phyloP scores from a whole-genome alignment of 177 flowering plant genomes.

The Vitis hybrid region DNA sequence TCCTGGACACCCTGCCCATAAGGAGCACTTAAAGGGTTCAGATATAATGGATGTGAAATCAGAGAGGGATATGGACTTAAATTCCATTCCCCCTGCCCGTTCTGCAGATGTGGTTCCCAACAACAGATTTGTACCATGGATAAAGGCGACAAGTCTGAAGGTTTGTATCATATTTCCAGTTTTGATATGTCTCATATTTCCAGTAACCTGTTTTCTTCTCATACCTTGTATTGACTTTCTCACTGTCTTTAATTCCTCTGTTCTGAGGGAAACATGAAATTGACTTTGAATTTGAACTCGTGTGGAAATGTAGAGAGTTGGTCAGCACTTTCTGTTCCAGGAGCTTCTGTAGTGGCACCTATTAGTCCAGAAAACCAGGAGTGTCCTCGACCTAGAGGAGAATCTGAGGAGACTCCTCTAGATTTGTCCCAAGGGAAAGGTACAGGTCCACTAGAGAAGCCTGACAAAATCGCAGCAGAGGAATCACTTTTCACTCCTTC shows the following conservation, averaged over 20 bases:
- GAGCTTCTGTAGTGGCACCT: conserved; percentile 32
- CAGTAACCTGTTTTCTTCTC: not conserved
- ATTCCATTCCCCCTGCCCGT: conserved; percentile 1
- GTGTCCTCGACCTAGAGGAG: conserved; percentile 35
- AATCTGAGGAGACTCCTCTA: conserved; percentile 27
- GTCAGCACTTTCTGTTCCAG: conserved; percentile 1
- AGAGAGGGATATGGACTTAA: conserved; percentile 26
- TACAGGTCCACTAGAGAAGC: conserved; percentile 11
- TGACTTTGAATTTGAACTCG: conserved; percentile 14
- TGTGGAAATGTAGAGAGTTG: conserved; percentile 12
- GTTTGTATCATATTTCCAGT: not conserved
- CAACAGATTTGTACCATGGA: not conserved
- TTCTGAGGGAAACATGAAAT: too few species aligned
- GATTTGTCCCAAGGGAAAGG: conserved; percentile 16
- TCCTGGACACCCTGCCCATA: conserved; percentile 14
- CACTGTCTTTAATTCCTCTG: too few species aligned
- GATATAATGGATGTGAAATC: conserved; percentile 25
- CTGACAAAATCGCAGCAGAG: conserved; percentile 33
- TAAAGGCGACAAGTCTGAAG: conserved; percentile 2
- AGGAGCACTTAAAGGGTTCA: conserved; percentile 22
- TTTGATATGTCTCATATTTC: conserved; percentile 1
- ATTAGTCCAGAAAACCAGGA: conserved; percentile 44
- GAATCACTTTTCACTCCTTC: conserved; percentile 31
- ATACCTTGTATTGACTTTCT: not conserved
- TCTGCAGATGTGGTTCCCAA: not conserved